These are phyloP conservation scores for Pleurotus citrinopileatus DNA, from an alignment of 768 basidiomycete genomes.

Conservation along the genomic window DNA sequence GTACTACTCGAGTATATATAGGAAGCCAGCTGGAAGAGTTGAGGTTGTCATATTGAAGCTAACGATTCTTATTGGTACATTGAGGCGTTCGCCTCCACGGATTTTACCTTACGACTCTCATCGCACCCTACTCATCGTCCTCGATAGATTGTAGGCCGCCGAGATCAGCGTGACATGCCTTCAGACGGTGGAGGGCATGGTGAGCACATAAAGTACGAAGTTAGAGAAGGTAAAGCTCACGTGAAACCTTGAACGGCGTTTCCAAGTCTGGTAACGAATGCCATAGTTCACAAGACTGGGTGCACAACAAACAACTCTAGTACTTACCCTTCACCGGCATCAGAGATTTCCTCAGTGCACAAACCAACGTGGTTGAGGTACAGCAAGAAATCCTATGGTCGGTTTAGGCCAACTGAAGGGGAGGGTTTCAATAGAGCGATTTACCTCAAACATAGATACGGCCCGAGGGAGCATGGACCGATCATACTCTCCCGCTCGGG, in stretches of 20 bases:
- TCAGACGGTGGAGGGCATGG: neutral
- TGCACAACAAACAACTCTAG: neutral
- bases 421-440: conserved; percentile 12
- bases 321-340: conserved; percentile 77
- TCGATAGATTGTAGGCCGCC: conserved; percentile 79
- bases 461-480: conserved; percentile 61
- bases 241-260: conserved; percentile 92
- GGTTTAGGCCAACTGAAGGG: neutral
- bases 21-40: too few species aligned
- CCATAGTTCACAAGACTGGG: neutral
- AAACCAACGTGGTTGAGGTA: conserved; percentile 87
- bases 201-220: neutral
- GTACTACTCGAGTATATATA: too few species aligned
- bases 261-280: conserved; percentile 52
- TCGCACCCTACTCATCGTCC: conserved; percentile 40
- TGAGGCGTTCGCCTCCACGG: too few species aligned
- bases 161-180: conserved; percentile 86
- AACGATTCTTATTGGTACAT: too few species aligned
- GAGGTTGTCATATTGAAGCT: too few species aligned
- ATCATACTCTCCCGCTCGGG: conserved; percentile 82
- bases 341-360: conserved; percentile 84
- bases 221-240: conserved; percentile 39
- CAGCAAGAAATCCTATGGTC: conserved; percentile 63
- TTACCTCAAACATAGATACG: conserved; percentile 87
- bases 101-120: neutral